phyloP scores from a whole-genome alignment of 2,329 filamentous ascomycete species.

The Bisporella sp. region DNA sequence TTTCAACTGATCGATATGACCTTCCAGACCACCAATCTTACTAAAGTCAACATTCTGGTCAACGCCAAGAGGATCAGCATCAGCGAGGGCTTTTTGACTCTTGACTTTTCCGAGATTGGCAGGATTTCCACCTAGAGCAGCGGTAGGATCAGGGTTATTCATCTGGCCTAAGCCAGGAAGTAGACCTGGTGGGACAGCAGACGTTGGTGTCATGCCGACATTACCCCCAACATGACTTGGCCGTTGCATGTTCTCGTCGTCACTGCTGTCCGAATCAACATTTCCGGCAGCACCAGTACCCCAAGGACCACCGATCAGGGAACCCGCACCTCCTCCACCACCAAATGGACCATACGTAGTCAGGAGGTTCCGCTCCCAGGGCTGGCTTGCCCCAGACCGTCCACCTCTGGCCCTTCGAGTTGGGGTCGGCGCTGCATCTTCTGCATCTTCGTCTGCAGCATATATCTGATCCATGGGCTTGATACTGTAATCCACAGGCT shows the following conservation, averaged over 20 bases:
- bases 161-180: slow-evolving; percentile 44
- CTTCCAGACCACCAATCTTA: slow-evolving; percentile 84
- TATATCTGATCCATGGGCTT: slow-evolving; percentile 65
- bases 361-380: slow-evolving; percentile 76
- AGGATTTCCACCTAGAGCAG: slow-evolving; percentile 52
- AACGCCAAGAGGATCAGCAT: slow-evolving; percentile 90
- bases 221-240: slow-evolving; percentile 53
- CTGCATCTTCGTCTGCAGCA: slow-evolving; percentile 68
- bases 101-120: slow-evolving; percentile 91
- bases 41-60: slow-evolving; percentile 90
- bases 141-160: slow-evolving; percentile 48
- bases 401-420: slow-evolving; percentile 57
- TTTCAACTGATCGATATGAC: slow-evolving; percentile 94
- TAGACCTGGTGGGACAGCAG: slow-evolving; percentile 42
- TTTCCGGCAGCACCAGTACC: slow-evolving; percentile 68
- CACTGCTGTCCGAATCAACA: slow-evolving; percentile 91
- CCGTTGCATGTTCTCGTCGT: slow-evolving; percentile 75
- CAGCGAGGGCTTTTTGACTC: slow-evolving; percentile 83
- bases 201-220: slow-evolving; percentile 56
- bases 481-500: slow-evolving; percentile 80
- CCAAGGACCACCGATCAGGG: slow-evolving; percentile 55
- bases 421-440: slow-evolving; percentile 60
- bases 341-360: slow-evolving; percentile 92
- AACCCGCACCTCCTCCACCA: slow-evolving; percentile 60
- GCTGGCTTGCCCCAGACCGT: slow-evolving; percentile 34